Percentiles rank a stretch among this genome's conserved stretches.
phyloP scores from a whole-genome alignment of 805 yeast species.

The Candida ficus region DNA sequence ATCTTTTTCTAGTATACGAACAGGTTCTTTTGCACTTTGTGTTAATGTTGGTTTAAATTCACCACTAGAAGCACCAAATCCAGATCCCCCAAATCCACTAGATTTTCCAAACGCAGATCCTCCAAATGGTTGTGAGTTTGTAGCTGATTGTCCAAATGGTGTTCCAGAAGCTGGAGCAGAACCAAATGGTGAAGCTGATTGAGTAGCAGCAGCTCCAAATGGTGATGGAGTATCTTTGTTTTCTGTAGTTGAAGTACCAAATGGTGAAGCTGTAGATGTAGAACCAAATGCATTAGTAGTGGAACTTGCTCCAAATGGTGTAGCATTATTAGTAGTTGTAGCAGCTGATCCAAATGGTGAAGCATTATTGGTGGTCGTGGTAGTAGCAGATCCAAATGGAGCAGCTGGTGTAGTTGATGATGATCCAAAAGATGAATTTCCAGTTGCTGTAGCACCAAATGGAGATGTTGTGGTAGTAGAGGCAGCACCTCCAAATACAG shows the following conservation, averaged over 20 bases:
- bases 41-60: conserved; percentile 19
- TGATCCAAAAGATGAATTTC: neutral
- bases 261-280: conserved; percentile 1
- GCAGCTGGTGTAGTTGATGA: neutral
- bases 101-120: conserved; percentile 10
- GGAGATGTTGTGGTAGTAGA: conserved; percentile 10
- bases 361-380: neutral
- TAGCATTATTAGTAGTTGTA: neutral
- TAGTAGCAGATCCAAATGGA: conserved; percentile 3
- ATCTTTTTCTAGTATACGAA: conserved; percentile 29
- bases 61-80: conserved; percentile 12
- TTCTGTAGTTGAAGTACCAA: conserved; percentile 1
- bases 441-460: conserved; percentile 2
- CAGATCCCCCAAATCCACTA: conserved; percentile 14
- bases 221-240: conserved; percentile 5
- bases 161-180: neutral
- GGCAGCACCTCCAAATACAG: no score
- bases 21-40: conserved; percentile 32
- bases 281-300: no score
- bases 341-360: conserved; percentile 3
- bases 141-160: neutral
- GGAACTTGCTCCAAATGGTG: conserved; percentile 5
- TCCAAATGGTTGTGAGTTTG: conserved; percentile 6
- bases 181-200: conserved; percentile 2
- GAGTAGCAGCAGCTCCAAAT: conserved; percentile 7